Base-by-base conservation (phyloP, 2,329 filamentous ascomycete species). In the Coniochaeta sp. region DNA sequence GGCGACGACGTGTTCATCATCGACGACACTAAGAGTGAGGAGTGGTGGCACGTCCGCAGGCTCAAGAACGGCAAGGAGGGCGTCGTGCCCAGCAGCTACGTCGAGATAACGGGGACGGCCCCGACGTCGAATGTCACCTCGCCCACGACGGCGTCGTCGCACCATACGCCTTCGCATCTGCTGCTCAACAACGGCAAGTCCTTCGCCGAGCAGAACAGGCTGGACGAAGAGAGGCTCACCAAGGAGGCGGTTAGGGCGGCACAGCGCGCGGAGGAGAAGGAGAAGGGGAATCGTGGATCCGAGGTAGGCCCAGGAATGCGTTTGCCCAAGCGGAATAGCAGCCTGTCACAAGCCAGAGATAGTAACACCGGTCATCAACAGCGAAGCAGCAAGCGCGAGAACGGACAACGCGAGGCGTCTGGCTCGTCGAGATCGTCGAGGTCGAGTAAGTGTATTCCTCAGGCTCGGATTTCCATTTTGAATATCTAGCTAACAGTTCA, bases 31-130 rank as follows among this genome's bases (percentile, higher is more conserved):
- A 95, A 93, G 75, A 97, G 93, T 63, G 92, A 97, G 61, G 95
- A 99, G 71, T 99, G 95, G 95, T 98, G 95, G 93, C 92, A 95
- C 79, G 91, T 99, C 38, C 86, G 90, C 62, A 86, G 93, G 38
- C 70, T 97, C 64, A 96, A 92, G 77, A 98, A 92, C 71, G 91
- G 91, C 66, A 95, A 92, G 71, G 91, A 97, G 76, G 95, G 95
- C 42, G 95, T 99, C 28, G 93, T 99, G 9, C 95, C 95, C 16
- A 95, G 92, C 78, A 96, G 91, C 74, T 99, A 98, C 70, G 88
- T 99, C 67, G 93, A 99, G 73, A 79, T 96, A 58, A 93, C 86
- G 24, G 91, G 91, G 59, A 83, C 83, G 14, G 73, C 88, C 26
- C 72, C 82, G 9, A 52, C 47, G 5, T n/a, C 47, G 5, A 30